Evolutionary conservation across 2,329 filamentous ascomycete genomes (phyloP), one percentile per base, ranked within the genome.

Genomic region (Coccinonectria pachysandricola): DNA sequence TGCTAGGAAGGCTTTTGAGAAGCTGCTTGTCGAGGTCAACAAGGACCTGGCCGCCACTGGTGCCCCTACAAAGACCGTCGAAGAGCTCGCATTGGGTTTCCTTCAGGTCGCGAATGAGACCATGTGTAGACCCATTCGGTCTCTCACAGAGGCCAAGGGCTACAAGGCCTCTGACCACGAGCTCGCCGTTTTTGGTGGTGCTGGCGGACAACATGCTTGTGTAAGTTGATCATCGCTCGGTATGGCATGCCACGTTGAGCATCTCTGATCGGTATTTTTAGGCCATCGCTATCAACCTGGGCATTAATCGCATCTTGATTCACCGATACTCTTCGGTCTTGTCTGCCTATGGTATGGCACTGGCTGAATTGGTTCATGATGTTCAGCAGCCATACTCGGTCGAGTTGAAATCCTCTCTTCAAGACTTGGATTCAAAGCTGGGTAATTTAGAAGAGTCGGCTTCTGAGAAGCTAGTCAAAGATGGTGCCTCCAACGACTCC

Each of bases 81-180:
- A 93, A 45, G 81, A 92, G 47, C 79, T 93, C 3, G 85, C 87
- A 15, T 19, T 31, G 8, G 26, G 32, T 22, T 93, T 92, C 50
- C 66, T 93, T 49, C 81, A 83, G 10, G 83, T 93, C 25, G 84
- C 85, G 3, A 91, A 92, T 45, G 84, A 88, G 57, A 76, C 82
- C n/a, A 92, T 93, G 85, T 84, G 81, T 2, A 65, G 86, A 23
- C 86, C 86, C 0, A 94, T 94, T 36, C 70, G 86, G 15, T 86
- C 83, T 17, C 68, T 93, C 39, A 94, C 86, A 0, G 86, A 94
- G 52, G 85, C 86, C 14, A 83, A 87, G 51, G 86, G 86, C 0
- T 83, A 91, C 40, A 85, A 93, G 49, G 88, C 85, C 0, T 83
- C 80, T 2, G 82, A 81, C 39, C 86, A 94, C 52, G 68, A 84